These are phyloP conservation scores for Talaromyces sp. DNA, from an alignment of 2,329 filamentous ascomycete genomes.

Conservation along the genomic window DNA sequence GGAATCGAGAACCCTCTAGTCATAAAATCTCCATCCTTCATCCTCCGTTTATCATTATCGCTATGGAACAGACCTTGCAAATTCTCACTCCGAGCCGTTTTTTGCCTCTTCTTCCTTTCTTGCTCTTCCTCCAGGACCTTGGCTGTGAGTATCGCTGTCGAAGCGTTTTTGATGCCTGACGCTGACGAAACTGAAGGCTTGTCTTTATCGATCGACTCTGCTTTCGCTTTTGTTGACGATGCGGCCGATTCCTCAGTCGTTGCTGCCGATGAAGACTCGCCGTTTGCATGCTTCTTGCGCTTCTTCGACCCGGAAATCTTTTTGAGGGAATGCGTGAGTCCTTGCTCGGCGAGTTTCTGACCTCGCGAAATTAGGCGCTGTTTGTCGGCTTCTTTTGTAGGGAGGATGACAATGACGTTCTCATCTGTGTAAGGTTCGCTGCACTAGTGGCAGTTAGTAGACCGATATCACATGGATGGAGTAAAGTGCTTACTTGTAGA, in stretches of 20 bases:
- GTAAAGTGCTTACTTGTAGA: conserved; percentile 44
- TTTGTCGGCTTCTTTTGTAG: conserved; percentile 67
- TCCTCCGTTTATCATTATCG: conserved; percentile 40
- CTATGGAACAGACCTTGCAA: conserved; percentile 51
- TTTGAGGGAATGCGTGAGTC: conserved; percentile 82
- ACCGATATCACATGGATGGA: background rate
- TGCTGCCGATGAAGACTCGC: conserved; percentile 21
- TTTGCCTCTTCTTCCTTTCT: conserved; percentile 69
- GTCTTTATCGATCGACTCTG: conserved; percentile 23
- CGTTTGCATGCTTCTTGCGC: conserved; percentile 67
- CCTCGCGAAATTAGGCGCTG: conserved; percentile 63
- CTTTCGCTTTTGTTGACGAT: conserved; percentile 22
- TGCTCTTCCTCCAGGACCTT: conserved; percentile 86
- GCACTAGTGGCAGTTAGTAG: conserved; percentile 53
- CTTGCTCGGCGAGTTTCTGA: conserved; percentile 65
- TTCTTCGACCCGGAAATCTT: conserved; percentile 67
- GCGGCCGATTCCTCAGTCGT: background rate
- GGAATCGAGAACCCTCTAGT: conserved; percentile 56
- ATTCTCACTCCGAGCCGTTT: conserved; percentile 56
- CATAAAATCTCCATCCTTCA: conserved; percentile 55
- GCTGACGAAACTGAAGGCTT: conserved; percentile 34
- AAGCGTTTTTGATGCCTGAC: conserved; percentile 76
- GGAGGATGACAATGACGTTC: conserved; percentile 79
- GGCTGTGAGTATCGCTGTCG: conserved; percentile 79
- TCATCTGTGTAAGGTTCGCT: conserved; percentile 67